A percentile compares a stretch with the other conserved stretches of the same genome.
phyloP scores from a whole-genome alignment of 495 filamentous ascomycete genomes.

The Copromyces sp. region DNA sequence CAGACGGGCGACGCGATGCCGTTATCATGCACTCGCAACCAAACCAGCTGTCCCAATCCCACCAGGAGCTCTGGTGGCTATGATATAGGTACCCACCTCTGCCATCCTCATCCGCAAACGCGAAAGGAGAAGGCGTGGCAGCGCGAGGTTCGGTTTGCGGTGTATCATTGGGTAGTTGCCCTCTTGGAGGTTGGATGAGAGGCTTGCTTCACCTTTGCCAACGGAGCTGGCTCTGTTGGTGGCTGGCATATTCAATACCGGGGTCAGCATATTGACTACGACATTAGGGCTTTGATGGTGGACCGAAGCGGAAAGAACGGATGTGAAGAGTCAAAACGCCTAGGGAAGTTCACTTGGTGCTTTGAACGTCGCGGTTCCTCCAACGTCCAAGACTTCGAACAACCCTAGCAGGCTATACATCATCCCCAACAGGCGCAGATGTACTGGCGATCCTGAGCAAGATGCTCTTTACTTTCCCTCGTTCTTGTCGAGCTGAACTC shows the following conservation, averaged over 20 bases:
- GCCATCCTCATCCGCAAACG: conserved; percentile 3
- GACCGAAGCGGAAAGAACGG: not conserved
- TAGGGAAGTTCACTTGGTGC: not conserved
- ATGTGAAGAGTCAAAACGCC: not conserved
- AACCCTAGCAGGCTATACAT: too few relatives aligned
- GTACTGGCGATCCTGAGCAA: not conserved
- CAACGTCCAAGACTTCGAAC: too few relatives aligned
- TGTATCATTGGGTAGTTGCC: not conserved
- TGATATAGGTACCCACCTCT: too few relatives aligned
- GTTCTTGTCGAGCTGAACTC: not conserved
- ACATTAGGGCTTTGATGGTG: not conserved
- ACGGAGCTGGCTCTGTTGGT: not conserved
- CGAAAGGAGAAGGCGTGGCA: conserved; percentile 15
- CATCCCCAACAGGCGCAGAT: too few relatives aligned
- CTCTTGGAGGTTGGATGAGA: not conserved
- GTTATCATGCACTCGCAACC: too few relatives aligned
- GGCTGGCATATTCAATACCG: not conserved
- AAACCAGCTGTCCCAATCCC: not conserved
- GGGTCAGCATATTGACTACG: not conserved
- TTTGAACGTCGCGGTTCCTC: not conserved
- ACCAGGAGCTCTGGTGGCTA: not conserved
- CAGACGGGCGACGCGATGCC: too few relatives aligned
- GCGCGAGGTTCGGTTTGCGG: not conserved
- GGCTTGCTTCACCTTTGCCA: not conserved
- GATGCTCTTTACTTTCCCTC: not conserved